Evolutionary conservation across 305 asterid genomes (phyloP).

Genomic region (Andrographis paniculata): DNA sequence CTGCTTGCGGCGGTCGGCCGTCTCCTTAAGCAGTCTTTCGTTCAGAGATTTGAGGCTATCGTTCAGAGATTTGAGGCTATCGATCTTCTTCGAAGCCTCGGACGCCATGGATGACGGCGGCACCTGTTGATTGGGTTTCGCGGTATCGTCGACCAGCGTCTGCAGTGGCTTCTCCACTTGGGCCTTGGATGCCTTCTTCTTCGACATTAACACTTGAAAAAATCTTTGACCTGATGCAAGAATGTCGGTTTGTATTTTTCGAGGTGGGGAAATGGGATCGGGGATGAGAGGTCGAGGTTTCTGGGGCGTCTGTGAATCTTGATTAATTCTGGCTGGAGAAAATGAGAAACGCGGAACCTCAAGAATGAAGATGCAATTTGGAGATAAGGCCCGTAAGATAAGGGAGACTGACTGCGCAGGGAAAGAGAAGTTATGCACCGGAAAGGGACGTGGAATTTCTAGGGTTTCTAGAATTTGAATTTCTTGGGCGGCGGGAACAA

Average conservation of each 20-base stretch:
- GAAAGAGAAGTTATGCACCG: no score
- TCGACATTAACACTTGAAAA: constrained; percentile 34
- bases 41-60: not conserved
- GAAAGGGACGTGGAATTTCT: no score
- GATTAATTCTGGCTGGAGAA: constrained; percentile 16
- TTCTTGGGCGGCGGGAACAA: no score
- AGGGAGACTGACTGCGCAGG: no score
- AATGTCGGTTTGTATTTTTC: no score
- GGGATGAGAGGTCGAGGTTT: constrained; percentile 25
- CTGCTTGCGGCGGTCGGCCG: constrained; percentile 59
- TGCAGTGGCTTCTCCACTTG: constrained; percentile 19
- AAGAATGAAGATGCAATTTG: not conserved
- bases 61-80: constrained; percentile 57
- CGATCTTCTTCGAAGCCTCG: constrained; percentile 43
- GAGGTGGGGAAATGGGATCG: constrained; percentile 20
- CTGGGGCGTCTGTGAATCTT: not conserved
- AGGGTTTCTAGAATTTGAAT: no score
- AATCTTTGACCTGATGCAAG: no score
- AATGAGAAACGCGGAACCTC: constrained; percentile 17
- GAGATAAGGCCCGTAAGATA: no score
- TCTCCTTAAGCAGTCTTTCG: constrained; percentile 49
- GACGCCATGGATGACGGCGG: constrained; percentile 30
- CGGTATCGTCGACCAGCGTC: constrained; percentile 20
- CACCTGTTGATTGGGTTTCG: constrained; percentile 13
- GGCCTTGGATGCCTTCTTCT: constrained; percentile 39